phyloP scores from a whole-genome alignment of 306 rosid species.

The Cyamopsis tetragonoloba region DNA sequence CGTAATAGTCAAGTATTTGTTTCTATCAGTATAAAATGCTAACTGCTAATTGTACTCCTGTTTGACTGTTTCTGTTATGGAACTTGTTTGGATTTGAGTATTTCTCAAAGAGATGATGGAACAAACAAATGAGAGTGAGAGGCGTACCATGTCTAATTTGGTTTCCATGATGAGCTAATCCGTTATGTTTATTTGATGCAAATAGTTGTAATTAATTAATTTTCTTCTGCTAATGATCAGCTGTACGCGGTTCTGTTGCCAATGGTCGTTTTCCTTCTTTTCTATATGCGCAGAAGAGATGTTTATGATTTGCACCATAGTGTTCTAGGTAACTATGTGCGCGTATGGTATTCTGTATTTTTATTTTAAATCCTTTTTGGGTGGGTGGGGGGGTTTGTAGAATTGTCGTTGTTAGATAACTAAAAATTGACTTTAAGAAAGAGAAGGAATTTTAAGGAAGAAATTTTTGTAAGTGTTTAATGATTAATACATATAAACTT shows the following conservation, averaged over 20 bases:
- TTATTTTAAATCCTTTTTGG: too few relatives aligned
- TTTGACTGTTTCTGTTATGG: background rate
- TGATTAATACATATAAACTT: too few relatives aligned
- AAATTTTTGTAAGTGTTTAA: too few relatives aligned
- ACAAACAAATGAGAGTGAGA: background rate
- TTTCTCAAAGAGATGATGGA: background rate
- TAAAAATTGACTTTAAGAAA: too few relatives aligned
- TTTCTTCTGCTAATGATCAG: conserved; percentile 41
- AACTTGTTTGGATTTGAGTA: background rate
- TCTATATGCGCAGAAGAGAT: conserved; percentile 68
- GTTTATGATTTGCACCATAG: conserved; percentile 92
- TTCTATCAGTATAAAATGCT: background rate
- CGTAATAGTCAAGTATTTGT: background rate
- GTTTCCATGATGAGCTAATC: background rate
- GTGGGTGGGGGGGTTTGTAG: too few relatives aligned
- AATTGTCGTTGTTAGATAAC: too few relatives aligned
- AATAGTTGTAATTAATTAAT: background rate
- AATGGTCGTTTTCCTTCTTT: conserved; percentile 48
- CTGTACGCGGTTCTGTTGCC: conserved; percentile 81
- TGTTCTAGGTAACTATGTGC: conserved; percentile 57
- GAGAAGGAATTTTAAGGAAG: too few relatives aligned
- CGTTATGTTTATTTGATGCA: background rate
- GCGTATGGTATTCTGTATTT: background rate
- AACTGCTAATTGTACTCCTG: background rate
- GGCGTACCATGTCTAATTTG: background rate